Evolutionary conservation across 176 grass and related monocot genomes (phyloP).

Genomic region (Elaeis guineensis): DNA sequence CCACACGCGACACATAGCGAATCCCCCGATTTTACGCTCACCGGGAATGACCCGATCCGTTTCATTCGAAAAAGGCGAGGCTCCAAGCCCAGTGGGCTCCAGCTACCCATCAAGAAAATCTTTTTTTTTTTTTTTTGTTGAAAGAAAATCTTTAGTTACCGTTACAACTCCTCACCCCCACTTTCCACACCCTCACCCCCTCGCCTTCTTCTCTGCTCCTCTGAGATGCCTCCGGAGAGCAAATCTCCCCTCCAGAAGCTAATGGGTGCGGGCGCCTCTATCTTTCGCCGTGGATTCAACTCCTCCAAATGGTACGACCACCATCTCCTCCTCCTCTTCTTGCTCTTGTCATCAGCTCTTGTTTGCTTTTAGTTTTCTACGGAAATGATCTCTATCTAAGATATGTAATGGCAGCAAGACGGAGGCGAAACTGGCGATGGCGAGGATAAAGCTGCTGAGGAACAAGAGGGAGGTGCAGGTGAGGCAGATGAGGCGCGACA

Average conservation of each 20-base stretch:
- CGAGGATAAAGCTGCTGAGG: conserved; percentile 80
- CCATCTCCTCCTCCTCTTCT: neutral
- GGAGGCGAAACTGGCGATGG: conserved; percentile 78
- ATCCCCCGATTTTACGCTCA: too few species aligned
- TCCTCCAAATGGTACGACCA: conserved; percentile 53
- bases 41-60: too few species aligned
- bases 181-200: too few species aligned
- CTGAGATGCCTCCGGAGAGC: neutral
- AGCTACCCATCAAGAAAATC: too few species aligned
- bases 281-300: conserved; percentile 59
- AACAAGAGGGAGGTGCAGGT: conserved; percentile 71
- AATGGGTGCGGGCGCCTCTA: conserved; percentile 1
- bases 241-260: neutral
- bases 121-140: too few species aligned
- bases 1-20: too few species aligned
- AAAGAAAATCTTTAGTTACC: too few species aligned
- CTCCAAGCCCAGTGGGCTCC: too few species aligned
- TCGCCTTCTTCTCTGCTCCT: neutral
- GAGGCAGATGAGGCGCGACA: conserved; percentile 68
- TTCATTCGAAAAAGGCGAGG: too few species aligned
- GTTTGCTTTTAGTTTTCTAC: neutral
- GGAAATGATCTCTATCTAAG: too few species aligned
- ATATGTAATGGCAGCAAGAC: conserved; percentile 47
- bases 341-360: neutral
- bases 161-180: too few species aligned